Evolutionary conservation across 129 eudicot species (phyloP), one percentile per base, ranked within the genome.

Genomic region (Lonicera japonica): DNA sequence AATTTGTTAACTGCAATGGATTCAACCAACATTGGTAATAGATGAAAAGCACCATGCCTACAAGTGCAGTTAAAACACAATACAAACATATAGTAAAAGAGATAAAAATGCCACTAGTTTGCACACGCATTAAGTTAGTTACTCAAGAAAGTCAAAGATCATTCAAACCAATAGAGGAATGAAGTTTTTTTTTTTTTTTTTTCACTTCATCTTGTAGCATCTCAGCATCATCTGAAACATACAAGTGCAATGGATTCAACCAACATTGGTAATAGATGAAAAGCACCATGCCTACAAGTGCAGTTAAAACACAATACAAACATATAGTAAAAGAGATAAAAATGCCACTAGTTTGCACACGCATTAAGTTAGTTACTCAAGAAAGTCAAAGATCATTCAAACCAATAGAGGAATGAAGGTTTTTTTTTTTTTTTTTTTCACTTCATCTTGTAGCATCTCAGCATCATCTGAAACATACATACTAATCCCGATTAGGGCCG

Each of bases 401-500:
- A 43, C 25, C 66, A 61, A 14, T 3, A 29, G 9, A 29, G 53
- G 34, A 21, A 20, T 5, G 54, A 2, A 58, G 20, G 3, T 1
- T n/a, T 12, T 11, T n/a, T n/a, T n/a, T n/a, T n/a, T n/a, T n/a
- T n/a, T n/a, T n/a, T n/a, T n/a, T n/a, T n/a, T n/a, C n/a, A n/a
- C n/a, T n/a, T n/a, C n/a, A n/a, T n/a, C n/a, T n/a, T n/a, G n/a
- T n/a, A n/a, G n/a, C n/a, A 55, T 55, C 60, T 55, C 36, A 11
- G 60, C 40, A 47, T 8, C 58, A 64, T 50, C 47, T 50, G 48
- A 8, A 62, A n/a, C 34, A 25, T n/a, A 14, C 34, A 14, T 48
- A 70, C 29, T 58, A 29, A 29, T 83, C 80, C 57, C 83, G 68
- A 25, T 68, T 70, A 36, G 66, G 67, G 23, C 51, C 58, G 8